Evolutionary conservation across 2,329 filamentous ascomycete genomes (phyloP).

Genomic region (Colletotrichum eremochloae): DNA sequence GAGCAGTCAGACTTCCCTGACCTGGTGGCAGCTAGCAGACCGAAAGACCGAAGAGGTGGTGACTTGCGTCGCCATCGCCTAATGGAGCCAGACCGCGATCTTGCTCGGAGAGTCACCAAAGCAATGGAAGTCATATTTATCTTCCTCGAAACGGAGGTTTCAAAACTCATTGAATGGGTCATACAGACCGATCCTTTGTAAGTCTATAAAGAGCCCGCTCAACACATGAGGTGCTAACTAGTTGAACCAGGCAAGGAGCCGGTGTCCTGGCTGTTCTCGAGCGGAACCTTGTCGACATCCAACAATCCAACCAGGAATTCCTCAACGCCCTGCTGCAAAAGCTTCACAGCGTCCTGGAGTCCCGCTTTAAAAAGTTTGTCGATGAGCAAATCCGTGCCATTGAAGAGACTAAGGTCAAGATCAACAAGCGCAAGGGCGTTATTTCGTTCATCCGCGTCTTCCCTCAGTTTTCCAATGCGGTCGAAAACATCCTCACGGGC

Average conservation of each 20-base stretch:
- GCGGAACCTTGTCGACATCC: conserved; percentile 81
- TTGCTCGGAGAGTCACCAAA: conserved; percentile 86
- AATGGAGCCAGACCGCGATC: conserved; percentile 88
- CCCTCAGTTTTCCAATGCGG: conserved; percentile 83
- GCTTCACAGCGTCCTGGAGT: conserved; percentile 79
- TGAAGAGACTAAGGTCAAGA: conserved; percentile 98
- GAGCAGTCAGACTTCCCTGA: conserved; percentile 88
- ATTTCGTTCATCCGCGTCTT: conserved; percentile 96
- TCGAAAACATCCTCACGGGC: conserved; percentile 84
- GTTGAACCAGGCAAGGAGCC: conserved; percentile 79
- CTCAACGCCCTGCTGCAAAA: conserved; percentile 84
- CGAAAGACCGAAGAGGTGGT: conserved; percentile 76
- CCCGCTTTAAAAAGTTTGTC: conserved; percentile 87
- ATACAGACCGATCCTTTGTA: conserved; percentile 84
- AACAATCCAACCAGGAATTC: conserved; percentile 94
- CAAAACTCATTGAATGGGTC: conserved; percentile 86
- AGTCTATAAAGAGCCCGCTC: conserved; percentile 54
- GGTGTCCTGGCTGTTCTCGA: conserved; percentile 87
- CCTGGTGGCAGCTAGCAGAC: conserved; percentile 74
- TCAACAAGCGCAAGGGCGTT: conserved; percentile 97
- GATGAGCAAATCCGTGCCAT: conserved; percentile 96
- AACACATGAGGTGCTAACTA: conserved; percentile 18
- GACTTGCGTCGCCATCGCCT: conserved; percentile 81
- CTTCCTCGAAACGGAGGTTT: conserved; percentile 83
- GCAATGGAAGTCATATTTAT: conserved; percentile 91